These are phyloP conservation scores for Pichia rugopelliculosa DNA, from an alignment of 805 yeast genomes.

Conservation along the genomic window DNA sequence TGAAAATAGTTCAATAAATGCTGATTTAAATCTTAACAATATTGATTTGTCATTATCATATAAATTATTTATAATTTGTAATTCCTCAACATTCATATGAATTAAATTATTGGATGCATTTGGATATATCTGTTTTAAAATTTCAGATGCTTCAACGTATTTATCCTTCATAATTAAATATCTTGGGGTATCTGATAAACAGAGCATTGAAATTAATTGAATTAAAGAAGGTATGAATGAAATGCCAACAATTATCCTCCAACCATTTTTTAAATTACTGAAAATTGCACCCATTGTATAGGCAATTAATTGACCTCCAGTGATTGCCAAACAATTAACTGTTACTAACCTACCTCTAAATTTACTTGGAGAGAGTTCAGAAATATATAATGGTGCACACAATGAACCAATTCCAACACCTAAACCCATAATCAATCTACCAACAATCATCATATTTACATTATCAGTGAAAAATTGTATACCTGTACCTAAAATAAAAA, in stretches of 20 bases:
- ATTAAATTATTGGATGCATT: slow-evolving; percentile 30
- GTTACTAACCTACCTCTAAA: slow-evolving; percentile 47
- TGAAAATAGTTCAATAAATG: slow-evolving; percentile 35
- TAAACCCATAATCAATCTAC: slow-evolving; percentile 45
- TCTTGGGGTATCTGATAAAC: slow-evolving; percentile 51
- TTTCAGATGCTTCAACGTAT: slow-evolving; percentile 32
- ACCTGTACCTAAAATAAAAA: slow-evolving; percentile 42
- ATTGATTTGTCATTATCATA: slow-evolving; percentile 20
- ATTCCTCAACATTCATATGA: slow-evolving; percentile 37
- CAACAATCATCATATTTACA: slow-evolving; percentile 44
- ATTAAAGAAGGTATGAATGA: slow-evolving; percentile 45
- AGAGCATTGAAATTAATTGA: slow-evolving; percentile 39
- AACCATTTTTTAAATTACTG: slow-evolving; percentile 35
- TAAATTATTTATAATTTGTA: slow-evolving; percentile 28
- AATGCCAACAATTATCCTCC: slow-evolving; percentile 45
- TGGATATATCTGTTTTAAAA: slow-evolving; percentile 33
- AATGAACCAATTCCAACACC: slow-evolving; percentile 52
- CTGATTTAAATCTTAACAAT: slow-evolving; percentile 24
- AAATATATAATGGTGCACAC: slow-evolving; percentile 46
- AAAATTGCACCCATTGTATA: slow-evolving; percentile 46
- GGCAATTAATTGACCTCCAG: slow-evolving; percentile 51
- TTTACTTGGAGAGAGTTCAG: slow-evolving; percentile 46
- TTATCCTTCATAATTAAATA: slow-evolving; percentile 40
- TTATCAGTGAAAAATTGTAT: slow-evolving; percentile 38
- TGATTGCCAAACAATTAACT: slow-evolving; percentile 45